Evolutionary conservation across 2,329 filamentous ascomycete species (phyloP).

Genomic region (Alternaria arbusti): DNA sequence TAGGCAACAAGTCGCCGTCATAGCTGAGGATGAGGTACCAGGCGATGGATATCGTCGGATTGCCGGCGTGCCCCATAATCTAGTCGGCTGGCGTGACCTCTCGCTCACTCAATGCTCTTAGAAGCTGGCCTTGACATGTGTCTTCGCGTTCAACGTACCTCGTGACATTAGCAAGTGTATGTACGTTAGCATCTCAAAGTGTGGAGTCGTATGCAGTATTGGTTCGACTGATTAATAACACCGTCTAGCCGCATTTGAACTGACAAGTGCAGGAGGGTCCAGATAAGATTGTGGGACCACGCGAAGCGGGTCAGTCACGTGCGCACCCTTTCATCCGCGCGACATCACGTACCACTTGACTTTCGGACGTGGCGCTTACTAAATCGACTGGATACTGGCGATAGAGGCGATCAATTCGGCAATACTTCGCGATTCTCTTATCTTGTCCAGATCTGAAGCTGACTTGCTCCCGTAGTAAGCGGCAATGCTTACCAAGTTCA

Average conservation of each 20-base stretch:
- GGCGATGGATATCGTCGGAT: not conserved
- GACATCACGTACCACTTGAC: not conserved
- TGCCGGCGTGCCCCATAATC: not conserved
- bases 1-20: not conserved
- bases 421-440: not conserved
- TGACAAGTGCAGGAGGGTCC: not conserved
- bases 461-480: not conserved
- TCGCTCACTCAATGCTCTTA: not conserved
- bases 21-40: not conserved
- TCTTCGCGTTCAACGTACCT: not conserved
- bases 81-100: not conserved
- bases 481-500: not conserved
- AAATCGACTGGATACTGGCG: not conserved
- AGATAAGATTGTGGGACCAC: not conserved
- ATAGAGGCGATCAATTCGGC: not conserved
- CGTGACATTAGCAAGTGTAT: not conserved
- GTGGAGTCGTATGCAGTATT: not conserved
- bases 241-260: not conserved
- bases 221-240: not conserved
- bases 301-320: not conserved
- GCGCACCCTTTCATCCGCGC: not conserved
- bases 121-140: not conserved
- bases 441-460: not conserved
- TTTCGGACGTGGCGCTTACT: not conserved
- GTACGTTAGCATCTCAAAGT: not conserved